Base-by-base conservation (phyloP, 2,329 filamentous ascomycete species). In the Neonectria neomacrospora region DNA sequence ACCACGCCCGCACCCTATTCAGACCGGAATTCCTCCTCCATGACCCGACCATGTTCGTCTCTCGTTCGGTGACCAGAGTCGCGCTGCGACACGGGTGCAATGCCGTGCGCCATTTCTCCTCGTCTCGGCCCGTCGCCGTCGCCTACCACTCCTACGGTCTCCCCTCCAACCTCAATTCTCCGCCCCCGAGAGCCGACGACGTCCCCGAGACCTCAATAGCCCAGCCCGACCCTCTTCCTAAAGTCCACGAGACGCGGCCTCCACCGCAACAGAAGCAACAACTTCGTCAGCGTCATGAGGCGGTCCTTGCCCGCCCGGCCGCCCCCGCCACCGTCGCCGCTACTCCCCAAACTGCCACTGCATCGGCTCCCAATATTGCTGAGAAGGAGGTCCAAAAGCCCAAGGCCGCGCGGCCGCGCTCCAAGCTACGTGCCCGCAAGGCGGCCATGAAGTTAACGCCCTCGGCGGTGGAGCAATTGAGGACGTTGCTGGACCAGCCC, bases 381-480 rank as follows among this genome's bases (percentile, higher is more conserved):
- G 91, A 94, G 76, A 77, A 79, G 48, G 89, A 92, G 75, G 87
- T 89, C 2, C 91, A 94, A 75, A 90, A 88, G 74, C 80, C 88
- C 34, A 88, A 88, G 73, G 80, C 86, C 11, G 76, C 70, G 3
- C 71, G 78, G 5, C 77, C 75, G 22, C 74, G 79, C 48, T 64
- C 78, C 3, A 78, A 77, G 73, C 72, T 80, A 41, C 80, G 81
- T 2, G 87, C 95, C 12, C 89, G 94, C 61, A 98, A 98, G 82
- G 94, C 96, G 1, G 93, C 95, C 2, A 95, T 99, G 83, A 93
- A 88, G 70, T 85, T 99, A 23, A 94, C 94, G 0, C 87, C 92
- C 0, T 82, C 89, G 1, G 96, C 96, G 0, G 90, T 97, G 3
- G 83, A 89, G 50, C 94, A 97, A 73, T 84, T 99, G 34, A 88